A percentile compares a stretch with the other conserved stretches of the same genome.
These are phyloP conservation scores for Fusarium sp. DNA, from an alignment of 2,329 filamentous ascomycete species.

Conservation along the genomic window DNA sequence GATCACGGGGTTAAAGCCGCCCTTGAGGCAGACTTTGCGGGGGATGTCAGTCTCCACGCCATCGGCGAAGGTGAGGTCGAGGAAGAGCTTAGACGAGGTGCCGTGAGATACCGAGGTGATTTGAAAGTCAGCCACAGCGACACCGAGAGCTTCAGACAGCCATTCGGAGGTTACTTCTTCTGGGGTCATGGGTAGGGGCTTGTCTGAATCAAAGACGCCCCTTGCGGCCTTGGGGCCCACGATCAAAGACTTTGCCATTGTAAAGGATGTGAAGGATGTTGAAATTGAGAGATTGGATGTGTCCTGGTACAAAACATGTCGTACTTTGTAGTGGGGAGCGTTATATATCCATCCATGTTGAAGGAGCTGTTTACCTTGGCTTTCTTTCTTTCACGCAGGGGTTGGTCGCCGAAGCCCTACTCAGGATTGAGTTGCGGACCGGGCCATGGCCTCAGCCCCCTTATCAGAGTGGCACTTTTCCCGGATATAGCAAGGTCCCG, in stretches of 20 bases:
- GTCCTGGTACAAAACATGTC: background rate
- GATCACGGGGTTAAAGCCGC: slow-evolving; percentile 21
- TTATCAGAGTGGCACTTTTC: too few relatives aligned
- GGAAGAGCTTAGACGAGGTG: slow-evolving; percentile 25
- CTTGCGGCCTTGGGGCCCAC: slow-evolving; percentile 4
- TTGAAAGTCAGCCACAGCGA: slow-evolving; percentile 6
- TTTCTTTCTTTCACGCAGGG: background rate
- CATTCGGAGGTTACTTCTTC: slow-evolving; percentile 19
- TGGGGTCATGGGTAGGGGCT: slow-evolving; percentile 12
- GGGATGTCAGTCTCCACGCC: slow-evolving; percentile 23
- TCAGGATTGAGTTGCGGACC: background rate
- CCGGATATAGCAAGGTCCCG: background rate
- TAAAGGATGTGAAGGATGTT: background rate
- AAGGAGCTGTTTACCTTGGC: too few relatives aligned
- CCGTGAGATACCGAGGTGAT: slow-evolving; percentile 8
- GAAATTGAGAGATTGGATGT: background rate
- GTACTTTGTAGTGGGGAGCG: background rate
- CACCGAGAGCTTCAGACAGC: slow-evolving; percentile 18
- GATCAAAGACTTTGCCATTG: slow-evolving; percentile 6
- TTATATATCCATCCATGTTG: background rate
- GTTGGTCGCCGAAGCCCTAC: background rate
- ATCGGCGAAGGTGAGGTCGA: slow-evolving; percentile 9
- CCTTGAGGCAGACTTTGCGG: slow-evolving; percentile 18
- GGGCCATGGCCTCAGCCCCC: too few relatives aligned
- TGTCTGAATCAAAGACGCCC: slow-evolving; percentile 18